These are phyloP conservation scores for Hirschioporus abietinus DNA, from an alignment of 768 basidiomycete species.

Conservation along the genomic window DNA sequence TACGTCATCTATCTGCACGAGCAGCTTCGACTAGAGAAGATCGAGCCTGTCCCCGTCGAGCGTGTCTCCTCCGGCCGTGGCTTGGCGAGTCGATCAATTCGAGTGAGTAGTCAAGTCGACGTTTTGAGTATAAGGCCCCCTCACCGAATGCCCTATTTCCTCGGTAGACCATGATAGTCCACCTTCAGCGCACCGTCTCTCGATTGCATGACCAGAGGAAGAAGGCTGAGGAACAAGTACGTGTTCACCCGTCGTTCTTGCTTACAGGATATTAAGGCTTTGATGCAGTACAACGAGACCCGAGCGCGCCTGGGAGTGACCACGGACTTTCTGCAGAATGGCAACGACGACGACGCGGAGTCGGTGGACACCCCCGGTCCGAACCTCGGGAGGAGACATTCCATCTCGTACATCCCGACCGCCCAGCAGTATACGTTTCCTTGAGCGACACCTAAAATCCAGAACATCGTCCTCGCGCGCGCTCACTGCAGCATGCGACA, in stretches of 20 bases:
- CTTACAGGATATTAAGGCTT: not conserved
- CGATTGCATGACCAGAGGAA: constrained; percentile 45
- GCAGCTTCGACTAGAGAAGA: constrained; percentile 47
- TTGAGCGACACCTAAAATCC: not conserved
- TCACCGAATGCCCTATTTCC: constrained; percentile 2
- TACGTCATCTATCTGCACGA: constrained; percentile 65
- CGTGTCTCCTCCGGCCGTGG: constrained; percentile 49
- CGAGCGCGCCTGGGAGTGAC: not conserved
- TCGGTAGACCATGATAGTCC: constrained; percentile 60
- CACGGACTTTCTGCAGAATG: not conserved
- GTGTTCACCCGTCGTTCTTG: too few species aligned
- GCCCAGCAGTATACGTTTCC: not conserved
- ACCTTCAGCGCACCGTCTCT: constrained; percentile 56
- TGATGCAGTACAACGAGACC: not conserved
- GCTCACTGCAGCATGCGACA: not conserved
- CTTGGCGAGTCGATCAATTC: constrained; percentile 57
- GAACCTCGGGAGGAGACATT: not conserved
- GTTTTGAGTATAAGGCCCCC: not conserved
- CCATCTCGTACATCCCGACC: not conserved
- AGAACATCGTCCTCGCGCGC: not conserved
- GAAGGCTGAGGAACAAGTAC: constrained; percentile 52
- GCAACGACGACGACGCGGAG: not conserved
- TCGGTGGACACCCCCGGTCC: not conserved
- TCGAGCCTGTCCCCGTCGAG: constrained; percentile 41
- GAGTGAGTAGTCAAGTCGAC: constrained; percentile 32